Percentiles rank a stretch among this genome's conserved stretches.
Conservation (phyloP, 495 filamentous ascomycete species). For the Terfezia boudieri region DNA sequence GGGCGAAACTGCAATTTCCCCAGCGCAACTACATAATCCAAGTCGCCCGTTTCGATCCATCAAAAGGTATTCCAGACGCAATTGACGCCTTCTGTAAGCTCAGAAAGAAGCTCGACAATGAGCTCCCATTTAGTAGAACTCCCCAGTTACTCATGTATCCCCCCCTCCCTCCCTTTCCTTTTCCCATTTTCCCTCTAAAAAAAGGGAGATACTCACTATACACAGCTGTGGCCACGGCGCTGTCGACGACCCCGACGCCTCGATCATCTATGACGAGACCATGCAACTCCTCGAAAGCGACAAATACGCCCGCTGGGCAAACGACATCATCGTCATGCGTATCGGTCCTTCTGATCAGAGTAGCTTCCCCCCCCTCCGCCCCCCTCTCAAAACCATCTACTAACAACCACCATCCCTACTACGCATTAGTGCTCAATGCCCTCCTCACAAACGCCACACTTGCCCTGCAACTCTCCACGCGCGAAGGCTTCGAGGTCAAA, state of each 20-base stretch:
- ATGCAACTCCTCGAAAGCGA: slow-evolving; percentile 39
- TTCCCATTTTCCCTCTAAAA: too few species aligned
- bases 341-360: slow-evolving; percentile 54
- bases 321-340: slow-evolving; percentile 52
- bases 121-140: slow-evolving; percentile 23
- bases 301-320: slow-evolving; percentile 27
- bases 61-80: slow-evolving; percentile 66
- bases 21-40: slow-evolving; percentile 61
- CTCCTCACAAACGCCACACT: slow-evolving; percentile 53
- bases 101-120: slow-evolving; percentile 32
- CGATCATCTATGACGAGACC: slow-evolving; percentile 46
- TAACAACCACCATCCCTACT: neutral
- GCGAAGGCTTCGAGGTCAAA: slow-evolving; percentile 79
- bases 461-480: slow-evolving; percentile 57
- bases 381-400: too few species aligned
- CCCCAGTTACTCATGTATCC: slow-evolving; percentile 49
- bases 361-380: neutral
- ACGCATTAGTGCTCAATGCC: slow-evolving; percentile 39
- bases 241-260: slow-evolving; percentile 67
- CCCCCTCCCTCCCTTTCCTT: neutral
- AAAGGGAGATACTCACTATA: neutral
- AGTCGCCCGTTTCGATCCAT: slow-evolving; percentile 67
- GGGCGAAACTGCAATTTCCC: slow-evolving; percentile 44
- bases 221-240: slow-evolving; percentile 47
- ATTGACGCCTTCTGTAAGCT: slow-evolving; percentile 59